Evolutionary conservation across 345 rosid genomes (phyloP).

Genomic region (Sonneratia alba): DNA sequence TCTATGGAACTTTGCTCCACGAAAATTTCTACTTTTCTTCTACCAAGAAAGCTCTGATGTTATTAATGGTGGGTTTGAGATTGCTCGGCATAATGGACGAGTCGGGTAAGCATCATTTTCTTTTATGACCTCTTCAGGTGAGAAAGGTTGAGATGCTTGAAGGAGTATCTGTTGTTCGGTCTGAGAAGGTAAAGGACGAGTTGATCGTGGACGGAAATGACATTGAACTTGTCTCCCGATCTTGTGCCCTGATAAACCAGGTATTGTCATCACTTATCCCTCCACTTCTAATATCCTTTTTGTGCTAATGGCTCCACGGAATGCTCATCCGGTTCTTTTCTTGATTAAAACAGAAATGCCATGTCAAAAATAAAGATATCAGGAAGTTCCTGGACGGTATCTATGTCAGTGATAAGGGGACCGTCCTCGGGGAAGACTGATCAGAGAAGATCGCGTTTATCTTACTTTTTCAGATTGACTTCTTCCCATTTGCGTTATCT

Average conservation of each 20-base stretch:
- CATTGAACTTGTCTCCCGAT: constrained; percentile 33
- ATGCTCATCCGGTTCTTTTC: not conserved
- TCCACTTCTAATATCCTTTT: not conserved
- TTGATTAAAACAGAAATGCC: constrained; percentile 38
- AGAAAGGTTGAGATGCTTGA: constrained; percentile 35
- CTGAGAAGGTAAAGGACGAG: constrained; percentile 36
- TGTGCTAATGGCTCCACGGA: not conserved
- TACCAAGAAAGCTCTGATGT: not conserved
- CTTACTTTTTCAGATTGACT: not conserved
- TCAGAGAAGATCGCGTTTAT: not conserved
- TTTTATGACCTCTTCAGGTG: constrained; percentile 13
- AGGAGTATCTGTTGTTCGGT: constrained; percentile 21
- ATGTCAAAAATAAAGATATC: constrained; percentile 61
- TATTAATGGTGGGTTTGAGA: not conserved
- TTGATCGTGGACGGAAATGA: constrained; percentile 30
- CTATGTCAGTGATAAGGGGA: constrained; percentile 56
- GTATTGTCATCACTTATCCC: constrained; percentile 6
- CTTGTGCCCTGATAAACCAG: constrained; percentile 33
- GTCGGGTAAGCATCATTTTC: not conserved
- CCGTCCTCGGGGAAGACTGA: constrained; percentile 16
- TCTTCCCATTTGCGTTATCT: not conserved
- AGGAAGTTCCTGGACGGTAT: constrained; percentile 62
- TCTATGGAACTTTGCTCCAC: not conserved
- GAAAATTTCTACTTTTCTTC: too few species aligned
- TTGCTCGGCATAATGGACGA: not conserved